Evolutionary conservation across 106 monocot species (phyloP).

Genomic region (Chionographis japonica): DNA sequence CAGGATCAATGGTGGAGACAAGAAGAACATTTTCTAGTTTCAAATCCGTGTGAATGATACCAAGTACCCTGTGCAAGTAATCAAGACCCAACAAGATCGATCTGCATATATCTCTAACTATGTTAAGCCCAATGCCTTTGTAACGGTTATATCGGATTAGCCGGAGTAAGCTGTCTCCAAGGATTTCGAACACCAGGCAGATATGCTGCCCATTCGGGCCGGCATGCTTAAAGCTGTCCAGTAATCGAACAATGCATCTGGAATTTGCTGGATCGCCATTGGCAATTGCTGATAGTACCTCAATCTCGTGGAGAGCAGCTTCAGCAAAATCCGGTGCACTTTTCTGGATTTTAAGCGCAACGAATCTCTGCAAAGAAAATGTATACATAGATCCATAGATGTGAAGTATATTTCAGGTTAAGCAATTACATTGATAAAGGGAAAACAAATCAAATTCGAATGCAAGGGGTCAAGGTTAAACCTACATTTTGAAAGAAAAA

Average conservation of each 20-base stretch:
- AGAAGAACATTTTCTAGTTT: constrained; percentile 95
- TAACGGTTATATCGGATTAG: constrained; percentile 72
- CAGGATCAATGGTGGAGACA: constrained; percentile 73
- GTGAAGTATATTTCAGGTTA: too few species aligned
- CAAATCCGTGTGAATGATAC: constrained; percentile 85
- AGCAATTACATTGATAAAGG: too few species aligned
- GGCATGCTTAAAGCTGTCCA: constrained; percentile 78
- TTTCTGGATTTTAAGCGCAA: constrained; percentile 96
- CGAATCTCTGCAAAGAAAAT: constrained; percentile 52
- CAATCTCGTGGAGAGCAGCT: constrained; percentile 87
- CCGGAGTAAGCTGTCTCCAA: constrained; percentile 86
- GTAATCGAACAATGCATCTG: constrained; percentile 53
- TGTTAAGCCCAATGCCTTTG: constrained; percentile 68
- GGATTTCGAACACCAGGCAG: constrained; percentile 72
- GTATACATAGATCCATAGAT: neutral
- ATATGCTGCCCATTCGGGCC: constrained; percentile 92
- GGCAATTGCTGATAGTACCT: constrained; percentile 69
- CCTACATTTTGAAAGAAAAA: too few species aligned
- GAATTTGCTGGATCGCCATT: constrained; percentile 69
- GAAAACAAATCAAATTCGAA: too few species aligned
- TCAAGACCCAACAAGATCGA: constrained; percentile 75
- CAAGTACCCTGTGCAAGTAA: constrained; percentile 76
- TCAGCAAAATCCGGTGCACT: constrained; percentile 73
- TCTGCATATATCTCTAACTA: constrained; percentile 59
- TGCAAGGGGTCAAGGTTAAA: too few species aligned